A percentile compares a stretch with the other conserved stretches of the same genome.
These are phyloP conservation scores for Lachnellula cervina DNA, from an alignment of 2,329 filamentous ascomycete species.

Conservation along the genomic window DNA sequence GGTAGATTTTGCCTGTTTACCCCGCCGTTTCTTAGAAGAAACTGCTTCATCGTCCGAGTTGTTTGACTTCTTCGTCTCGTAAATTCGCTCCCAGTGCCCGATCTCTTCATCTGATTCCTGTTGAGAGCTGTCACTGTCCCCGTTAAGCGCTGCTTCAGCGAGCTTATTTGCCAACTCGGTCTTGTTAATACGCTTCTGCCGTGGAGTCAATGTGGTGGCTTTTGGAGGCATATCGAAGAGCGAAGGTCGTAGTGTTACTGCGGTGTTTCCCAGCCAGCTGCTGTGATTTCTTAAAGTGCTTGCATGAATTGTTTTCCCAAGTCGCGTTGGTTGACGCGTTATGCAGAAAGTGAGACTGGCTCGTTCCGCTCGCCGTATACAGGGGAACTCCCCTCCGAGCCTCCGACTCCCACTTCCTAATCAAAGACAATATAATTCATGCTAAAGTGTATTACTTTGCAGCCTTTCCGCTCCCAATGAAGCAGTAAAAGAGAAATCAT, in stretches of 20 bases:
- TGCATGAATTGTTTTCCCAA: not conserved
- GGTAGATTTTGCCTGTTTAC: constrained; percentile 23
- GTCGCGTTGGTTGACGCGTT: not conserved
- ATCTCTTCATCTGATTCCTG: constrained; percentile 77
- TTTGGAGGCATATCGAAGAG: constrained; percentile 26
- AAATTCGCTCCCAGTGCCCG: constrained; percentile 75
- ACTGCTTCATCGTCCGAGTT: not conserved
- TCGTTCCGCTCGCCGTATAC: not conserved
- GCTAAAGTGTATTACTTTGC: too few species aligned
- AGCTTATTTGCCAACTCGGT: constrained; percentile 40
- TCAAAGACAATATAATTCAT: not conserved
- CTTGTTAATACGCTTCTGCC: constrained; percentile 23
- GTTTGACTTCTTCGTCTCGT: constrained; percentile 38
- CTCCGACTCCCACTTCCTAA: not conserved
- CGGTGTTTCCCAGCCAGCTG: not conserved
- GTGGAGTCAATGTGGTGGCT: constrained; percentile 8
- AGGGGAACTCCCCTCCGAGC: not conserved
- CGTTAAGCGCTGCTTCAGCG: constrained; percentile 15
- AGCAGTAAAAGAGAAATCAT: not conserved
- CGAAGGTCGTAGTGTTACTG: not conserved
- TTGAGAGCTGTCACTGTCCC: constrained; percentile 29
- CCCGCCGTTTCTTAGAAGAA: constrained; percentile 7
- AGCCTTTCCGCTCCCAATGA: too few species aligned
- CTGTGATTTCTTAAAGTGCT: not conserved
- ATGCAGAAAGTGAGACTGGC: not conserved